A percentile compares a stretch with the other conserved stretches of the same genome.
Evolutionary conservation across 208 protist genomes (phyloP).

Genomic region (Herpetomonas samuelpessoai): DNA sequence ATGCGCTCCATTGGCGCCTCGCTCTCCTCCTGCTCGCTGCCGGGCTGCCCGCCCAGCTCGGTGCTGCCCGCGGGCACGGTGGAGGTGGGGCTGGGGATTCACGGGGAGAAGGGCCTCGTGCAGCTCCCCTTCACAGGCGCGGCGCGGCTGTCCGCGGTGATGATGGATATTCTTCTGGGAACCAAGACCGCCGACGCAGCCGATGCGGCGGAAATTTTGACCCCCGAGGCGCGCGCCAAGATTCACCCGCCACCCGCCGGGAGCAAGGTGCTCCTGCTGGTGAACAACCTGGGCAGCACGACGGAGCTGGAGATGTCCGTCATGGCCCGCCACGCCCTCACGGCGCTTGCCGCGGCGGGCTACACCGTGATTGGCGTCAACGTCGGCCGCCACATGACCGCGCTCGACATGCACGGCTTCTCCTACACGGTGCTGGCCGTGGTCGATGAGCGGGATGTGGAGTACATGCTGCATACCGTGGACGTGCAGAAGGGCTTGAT

Average conservation of each 20-base stretch:
- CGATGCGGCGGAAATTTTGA: background rate
- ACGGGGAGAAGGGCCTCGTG: slow-evolving; percentile 75
- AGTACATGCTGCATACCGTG: slow-evolving; percentile 40
- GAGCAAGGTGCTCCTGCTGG: slow-evolving; percentile 47
- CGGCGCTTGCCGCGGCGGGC: slow-evolving; percentile 15
- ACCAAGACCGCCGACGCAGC: slow-evolving; percentile 4
- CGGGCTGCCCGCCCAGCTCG: slow-evolving; percentile 46
- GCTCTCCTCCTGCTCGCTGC: slow-evolving; percentile 67
- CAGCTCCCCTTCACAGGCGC: slow-evolving; percentile 31
- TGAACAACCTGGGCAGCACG: slow-evolving; percentile 90
- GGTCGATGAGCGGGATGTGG: slow-evolving; percentile 27
- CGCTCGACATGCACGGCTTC: slow-evolving; percentile 88
- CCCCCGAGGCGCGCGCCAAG: slow-evolving; percentile 7
- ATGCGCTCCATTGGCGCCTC: slow-evolving; percentile 74
- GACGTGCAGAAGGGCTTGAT: slow-evolving; percentile 38
- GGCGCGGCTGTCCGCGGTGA: slow-evolving; percentile 20
- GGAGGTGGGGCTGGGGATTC: slow-evolving; percentile 91
- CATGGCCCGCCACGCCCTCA: slow-evolving; percentile 28
- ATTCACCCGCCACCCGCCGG: too few relatives aligned
- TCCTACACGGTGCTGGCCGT: slow-evolving; percentile 67
- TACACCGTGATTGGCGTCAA: slow-evolving; percentile 50
- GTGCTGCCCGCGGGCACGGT: slow-evolving; percentile 37
- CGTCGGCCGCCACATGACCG: slow-evolving; percentile 78
- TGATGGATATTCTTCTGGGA: slow-evolving; percentile 34
- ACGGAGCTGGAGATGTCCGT: slow-evolving; percentile 79